These are phyloP conservation scores for Arthroderma sp. DNA, from an alignment of 2,329 filamentous ascomycete species.

Conservation along the genomic window DNA sequence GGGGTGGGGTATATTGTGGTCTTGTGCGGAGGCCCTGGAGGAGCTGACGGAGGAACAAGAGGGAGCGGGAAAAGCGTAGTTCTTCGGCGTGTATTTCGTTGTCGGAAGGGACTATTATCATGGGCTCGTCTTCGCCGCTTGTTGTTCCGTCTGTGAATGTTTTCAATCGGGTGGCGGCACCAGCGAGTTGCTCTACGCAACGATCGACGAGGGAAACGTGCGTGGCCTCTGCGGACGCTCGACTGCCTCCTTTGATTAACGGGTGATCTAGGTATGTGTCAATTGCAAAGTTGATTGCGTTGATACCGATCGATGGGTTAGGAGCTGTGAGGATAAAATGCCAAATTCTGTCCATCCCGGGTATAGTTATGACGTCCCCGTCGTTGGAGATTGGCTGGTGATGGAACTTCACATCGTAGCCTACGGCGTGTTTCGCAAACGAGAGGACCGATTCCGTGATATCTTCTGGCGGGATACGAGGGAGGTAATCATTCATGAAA, in stretches of 20 bases:
- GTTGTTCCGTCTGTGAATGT: slow-evolving; percentile 33
- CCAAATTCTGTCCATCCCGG: slow-evolving; percentile 64
- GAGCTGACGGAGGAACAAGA: slow-evolving; percentile 57
- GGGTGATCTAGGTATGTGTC: slow-evolving; percentile 54
- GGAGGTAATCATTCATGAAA: slow-evolving; percentile 34
- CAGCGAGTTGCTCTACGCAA: slow-evolving; percentile 58
- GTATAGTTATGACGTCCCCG: slow-evolving; percentile 33
- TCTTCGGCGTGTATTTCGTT: slow-evolving; percentile 44
- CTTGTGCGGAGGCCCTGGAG: slow-evolving; percentile 42
- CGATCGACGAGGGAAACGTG: slow-evolving; percentile 62
- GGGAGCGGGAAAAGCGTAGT: slow-evolving; percentile 54
- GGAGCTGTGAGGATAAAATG: slow-evolving; percentile 61
- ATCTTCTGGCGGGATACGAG: slow-evolving; percentile 26
- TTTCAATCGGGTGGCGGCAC: slow-evolving; percentile 49
- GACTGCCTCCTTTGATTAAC: slow-evolving; percentile 32
- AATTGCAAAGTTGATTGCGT: slow-evolving; percentile 59
- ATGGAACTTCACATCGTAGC: slow-evolving; percentile 46
- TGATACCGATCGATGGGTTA: slow-evolving; percentile 51
- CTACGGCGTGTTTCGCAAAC: slow-evolving; percentile 33
- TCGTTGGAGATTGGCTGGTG: slow-evolving; percentile 36
- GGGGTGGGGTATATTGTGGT: slow-evolving; percentile 49
- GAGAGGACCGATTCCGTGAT: slow-evolving; percentile 31
- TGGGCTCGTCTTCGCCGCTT: slow-evolving; percentile 41
- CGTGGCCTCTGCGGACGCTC: slow-evolving; percentile 41
- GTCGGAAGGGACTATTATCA: slow-evolving; percentile 41